phyloP scores from a whole-genome alignment of 225 moss, liverwort and hornwort genomes.

The Lunularia cruciata region DNA sequence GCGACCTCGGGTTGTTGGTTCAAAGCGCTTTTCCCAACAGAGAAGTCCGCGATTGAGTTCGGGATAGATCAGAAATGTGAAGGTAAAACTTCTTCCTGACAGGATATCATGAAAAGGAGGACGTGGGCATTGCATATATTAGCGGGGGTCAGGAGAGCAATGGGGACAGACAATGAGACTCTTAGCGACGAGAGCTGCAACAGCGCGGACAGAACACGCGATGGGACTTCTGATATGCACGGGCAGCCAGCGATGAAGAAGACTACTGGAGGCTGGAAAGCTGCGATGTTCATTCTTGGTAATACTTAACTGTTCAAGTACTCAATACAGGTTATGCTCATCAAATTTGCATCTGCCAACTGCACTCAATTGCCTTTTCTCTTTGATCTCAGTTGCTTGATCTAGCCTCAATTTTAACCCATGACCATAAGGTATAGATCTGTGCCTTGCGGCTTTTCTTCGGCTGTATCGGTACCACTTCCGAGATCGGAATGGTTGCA shows the following conservation, averaged over 20 bases:
- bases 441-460: too few species aligned
- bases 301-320: not conserved
- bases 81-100: too few species aligned
- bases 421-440: too few species aligned
- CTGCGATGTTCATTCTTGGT: constrained; percentile 36
- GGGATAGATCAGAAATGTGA: too few species aligned
- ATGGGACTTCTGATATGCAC: constrained; percentile 31
- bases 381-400: too few species aligned
- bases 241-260: constrained; percentile 30
- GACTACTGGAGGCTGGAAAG: constrained; percentile 41
- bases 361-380: not conserved
- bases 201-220: constrained; percentile 24
- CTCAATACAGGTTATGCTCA: too few species aligned
- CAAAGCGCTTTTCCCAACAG: too few species aligned
- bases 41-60: too few species aligned
- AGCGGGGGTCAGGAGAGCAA: constrained; percentile 21
- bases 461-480: not conserved
- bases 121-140: constrained; percentile 10
- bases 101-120: constrained; percentile 14
- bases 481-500: constrained; percentile 16
- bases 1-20: too few species aligned
- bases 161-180: constrained; percentile 16
- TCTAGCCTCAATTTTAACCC: too few species aligned
- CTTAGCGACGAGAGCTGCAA: not conserved
- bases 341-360: not conserved